phyloP scores from a whole-genome alignment of 306 rosid genomes.

The Prosopis cineraria region DNA sequence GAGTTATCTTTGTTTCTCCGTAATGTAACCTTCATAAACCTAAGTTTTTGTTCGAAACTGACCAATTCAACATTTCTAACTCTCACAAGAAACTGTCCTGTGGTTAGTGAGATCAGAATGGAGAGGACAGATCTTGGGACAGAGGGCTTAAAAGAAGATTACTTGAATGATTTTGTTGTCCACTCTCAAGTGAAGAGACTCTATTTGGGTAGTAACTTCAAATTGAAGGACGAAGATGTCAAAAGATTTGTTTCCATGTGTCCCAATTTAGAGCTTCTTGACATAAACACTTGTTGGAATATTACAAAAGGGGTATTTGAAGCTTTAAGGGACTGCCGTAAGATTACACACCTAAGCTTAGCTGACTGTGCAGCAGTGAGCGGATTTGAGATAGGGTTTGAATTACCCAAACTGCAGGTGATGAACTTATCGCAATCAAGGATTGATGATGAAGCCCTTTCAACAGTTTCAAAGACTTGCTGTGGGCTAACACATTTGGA shows the following conservation, averaged over 20 bases:
- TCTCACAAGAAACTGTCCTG: slow-evolving; percentile 51
- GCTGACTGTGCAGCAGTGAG: slow-evolving; percentile 30
- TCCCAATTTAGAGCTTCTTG: slow-evolving; percentile 55
- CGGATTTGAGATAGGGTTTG: slow-evolving; percentile 41
- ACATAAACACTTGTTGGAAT: slow-evolving; percentile 41
- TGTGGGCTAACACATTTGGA: slow-evolving; percentile 46
- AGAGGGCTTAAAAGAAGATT: slow-evolving; percentile 1
- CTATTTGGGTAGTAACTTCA: slow-evolving; percentile 38
- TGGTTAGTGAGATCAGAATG: slow-evolving; percentile 52
- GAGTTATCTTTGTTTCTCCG: slow-evolving; percentile 49
- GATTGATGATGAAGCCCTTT: slow-evolving; percentile 57
- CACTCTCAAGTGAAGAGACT: slow-evolving; percentile 48
- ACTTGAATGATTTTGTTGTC: slow-evolving; percentile 7
- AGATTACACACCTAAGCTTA: slow-evolving; percentile 48
- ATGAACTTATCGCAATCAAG: slow-evolving; percentile 41
- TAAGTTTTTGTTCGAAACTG: slow-evolving; percentile 42
- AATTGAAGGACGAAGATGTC: slow-evolving; percentile 31
- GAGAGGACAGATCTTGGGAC: slow-evolving; percentile 36
- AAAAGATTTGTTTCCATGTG: slow-evolving; percentile 40
- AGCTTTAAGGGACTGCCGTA: slow-evolving; percentile 49
- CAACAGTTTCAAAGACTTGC: slow-evolving; percentile 55
- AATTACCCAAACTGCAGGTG: slow-evolving; percentile 52
- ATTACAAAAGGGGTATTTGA: slow-evolving; percentile 49
- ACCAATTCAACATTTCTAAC: slow-evolving; percentile 50
- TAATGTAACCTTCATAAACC: slow-evolving; percentile 46